These are phyloP conservation scores for Fusarium veterinarium DNA, from an alignment of 2,329 filamentous ascomycete genomes.

Conservation along the genomic window DNA sequence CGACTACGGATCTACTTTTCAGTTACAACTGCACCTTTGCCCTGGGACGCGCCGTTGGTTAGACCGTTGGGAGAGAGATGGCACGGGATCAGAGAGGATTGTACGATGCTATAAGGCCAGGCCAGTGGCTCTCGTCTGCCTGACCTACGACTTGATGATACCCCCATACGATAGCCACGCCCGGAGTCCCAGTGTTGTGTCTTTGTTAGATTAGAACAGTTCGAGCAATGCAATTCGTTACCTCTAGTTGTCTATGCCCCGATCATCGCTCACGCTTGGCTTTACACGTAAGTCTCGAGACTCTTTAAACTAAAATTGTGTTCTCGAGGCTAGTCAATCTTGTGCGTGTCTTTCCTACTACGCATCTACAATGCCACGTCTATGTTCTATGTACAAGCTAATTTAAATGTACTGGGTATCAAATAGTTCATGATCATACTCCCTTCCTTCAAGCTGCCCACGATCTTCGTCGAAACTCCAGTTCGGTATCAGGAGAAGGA, in stretches of 20 bases:
- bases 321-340: neutral
- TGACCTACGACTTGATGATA: constrained; percentile 46
- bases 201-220: constrained; percentile 38
- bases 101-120: constrained; percentile 41
- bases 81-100: constrained; percentile 38
- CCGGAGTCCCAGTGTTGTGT: constrained; percentile 40
- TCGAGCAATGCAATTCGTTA: constrained; percentile 41
- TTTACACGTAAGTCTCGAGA: neutral
- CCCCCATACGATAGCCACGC: constrained; percentile 43
- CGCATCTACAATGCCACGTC: neutral
- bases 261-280: neutral
- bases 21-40: constrained; percentile 14
- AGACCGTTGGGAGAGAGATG: constrained; percentile 32
- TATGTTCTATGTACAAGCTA: constrained; percentile 25
- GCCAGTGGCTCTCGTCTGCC: constrained; percentile 32
- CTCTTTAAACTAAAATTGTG: neutral
- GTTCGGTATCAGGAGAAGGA: constrained; percentile 53
- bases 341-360: neutral
- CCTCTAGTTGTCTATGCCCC: neutral
- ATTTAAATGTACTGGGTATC: constrained; percentile 30
- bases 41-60: constrained; percentile 15
- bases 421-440: constrained; percentile 1
- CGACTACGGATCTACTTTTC: constrained; percentile 9
- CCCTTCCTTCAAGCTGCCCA: constrained; percentile 29
- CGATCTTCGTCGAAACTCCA: constrained; percentile 54